Evolutionary conservation across 768 basidiomycete genomes (phyloP), one percentile per base, ranked within the genome.

Genomic region (Russula griseocarnosa): DNA sequence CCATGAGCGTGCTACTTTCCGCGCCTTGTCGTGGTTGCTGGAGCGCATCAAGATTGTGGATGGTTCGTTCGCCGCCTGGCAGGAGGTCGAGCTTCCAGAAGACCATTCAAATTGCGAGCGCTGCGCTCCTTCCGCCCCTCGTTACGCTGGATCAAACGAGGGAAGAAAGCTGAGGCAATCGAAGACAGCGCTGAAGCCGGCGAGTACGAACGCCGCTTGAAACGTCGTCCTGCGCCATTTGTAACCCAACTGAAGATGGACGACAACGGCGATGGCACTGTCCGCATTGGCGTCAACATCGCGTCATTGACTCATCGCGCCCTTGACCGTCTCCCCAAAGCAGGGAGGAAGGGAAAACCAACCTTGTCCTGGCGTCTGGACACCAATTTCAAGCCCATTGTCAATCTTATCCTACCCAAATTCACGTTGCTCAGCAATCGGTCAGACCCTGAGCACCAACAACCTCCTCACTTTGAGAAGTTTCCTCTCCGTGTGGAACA

Each of bases 141-240:
- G n/a, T 74, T 95, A 51, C 80, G 83, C 26, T 98, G 94, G 93
- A 78, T 79, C 13, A 83, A 81, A 67, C 74, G 76, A 7, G 82
- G 81, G 47, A 86, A 82, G 67, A 79, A 76, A 56, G 77, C 86
- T 20, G 73, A 82, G 24, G 86, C 92, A 0, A 77, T 93, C 36
- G 95, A 98, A 70, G 91, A 97, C 70, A 82, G 90, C 20, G 78
- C 85, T 13, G 85, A 96, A 71, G 94, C 95, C 49, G 94, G 93
- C 7, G 82, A 86, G 70, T 97, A 92, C 71, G 95, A 98, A 72
- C 85, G 91, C 58, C 82, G 87, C 24, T 79, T 98, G 61, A 98
- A 98, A 76, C 79, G 82, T 61, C 86, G 95, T 22, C 95, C 95
- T 0, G 84, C 79, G 52, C 87, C 94, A 0, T 93, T 97, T 72